phyloP scores from a whole-genome alignment of 1,284 basidiomycete genomes.

The Rhodotorula sp. region DNA sequence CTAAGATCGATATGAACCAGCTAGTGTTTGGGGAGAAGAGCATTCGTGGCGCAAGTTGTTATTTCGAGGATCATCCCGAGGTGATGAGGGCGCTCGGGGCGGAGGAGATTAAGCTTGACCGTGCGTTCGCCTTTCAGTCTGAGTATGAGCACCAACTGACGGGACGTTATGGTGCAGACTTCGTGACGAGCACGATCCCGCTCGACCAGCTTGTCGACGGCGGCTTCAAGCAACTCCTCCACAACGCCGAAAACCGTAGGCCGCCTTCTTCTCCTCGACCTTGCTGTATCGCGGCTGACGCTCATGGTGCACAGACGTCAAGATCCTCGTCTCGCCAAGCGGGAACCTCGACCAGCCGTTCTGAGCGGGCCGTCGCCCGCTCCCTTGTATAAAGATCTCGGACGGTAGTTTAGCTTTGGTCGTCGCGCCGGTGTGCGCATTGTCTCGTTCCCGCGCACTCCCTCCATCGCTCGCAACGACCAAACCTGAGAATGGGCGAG shows the following conservation, averaged over 20 bases:
- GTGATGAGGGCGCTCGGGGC: constrained; percentile 45
- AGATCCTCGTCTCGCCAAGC: constrained; percentile 33
- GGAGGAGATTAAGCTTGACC: constrained; percentile 45
- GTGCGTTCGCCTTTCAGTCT: background rate
- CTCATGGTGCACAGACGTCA: constrained; percentile 24
- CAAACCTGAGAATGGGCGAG: background rate
- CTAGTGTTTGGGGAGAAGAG: constrained; percentile 46
- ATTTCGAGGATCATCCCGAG: constrained; percentile 44
- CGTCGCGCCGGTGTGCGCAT: background rate
- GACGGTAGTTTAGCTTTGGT: background rate
- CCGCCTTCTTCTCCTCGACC: background rate
- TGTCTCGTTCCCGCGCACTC: background rate
- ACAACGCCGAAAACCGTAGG: constrained; percentile 47
- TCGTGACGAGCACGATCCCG: constrained; percentile 47
- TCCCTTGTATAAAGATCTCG: too few relatives aligned
- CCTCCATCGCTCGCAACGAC: background rate
- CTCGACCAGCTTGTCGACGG: constrained; percentile 48
- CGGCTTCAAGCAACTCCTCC: constrained; percentile 47
- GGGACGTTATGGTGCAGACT: background rate
- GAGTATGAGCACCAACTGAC: too few relatives aligned
- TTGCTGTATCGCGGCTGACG: background rate
- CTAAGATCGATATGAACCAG: constrained; percentile 44
- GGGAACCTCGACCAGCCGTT: constrained; percentile 25
- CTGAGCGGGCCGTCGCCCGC: background rate
- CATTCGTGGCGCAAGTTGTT: constrained; percentile 37